Evolutionary conservation across 495 filamentous ascomycete genomes (phyloP).

Genomic region (Neurospora sp.): DNA sequence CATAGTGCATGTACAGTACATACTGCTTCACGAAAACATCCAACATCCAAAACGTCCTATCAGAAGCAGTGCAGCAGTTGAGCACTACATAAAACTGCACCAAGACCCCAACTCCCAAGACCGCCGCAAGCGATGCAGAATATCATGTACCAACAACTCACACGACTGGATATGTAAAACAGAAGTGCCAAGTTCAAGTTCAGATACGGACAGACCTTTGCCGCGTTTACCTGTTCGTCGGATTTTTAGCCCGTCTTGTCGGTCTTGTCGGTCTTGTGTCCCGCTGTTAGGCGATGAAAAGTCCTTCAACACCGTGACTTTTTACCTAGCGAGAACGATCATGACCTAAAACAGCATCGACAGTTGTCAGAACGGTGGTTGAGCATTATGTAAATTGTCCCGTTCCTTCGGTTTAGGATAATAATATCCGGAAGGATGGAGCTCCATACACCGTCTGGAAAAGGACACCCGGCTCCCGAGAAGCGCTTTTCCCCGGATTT

Average conservation of each 20-base stretch:
- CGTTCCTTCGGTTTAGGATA: not conserved
- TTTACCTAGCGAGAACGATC: not conserved
- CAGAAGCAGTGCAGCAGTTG: not conserved
- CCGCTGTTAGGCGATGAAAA: not conserved
- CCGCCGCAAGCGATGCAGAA: not conserved
- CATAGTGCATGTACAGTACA: not conserved
- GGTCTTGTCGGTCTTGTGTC: not conserved
- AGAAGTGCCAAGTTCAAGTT: not conserved
- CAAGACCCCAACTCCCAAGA: not conserved
- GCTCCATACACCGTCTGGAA: not conserved
- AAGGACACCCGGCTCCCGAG: not conserved
- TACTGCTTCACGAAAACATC: not conserved
- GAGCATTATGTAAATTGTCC: not conserved
- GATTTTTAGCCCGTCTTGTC: not conserved
- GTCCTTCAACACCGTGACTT: not conserved
- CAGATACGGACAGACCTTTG: not conserved
- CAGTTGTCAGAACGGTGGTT: not conserved
- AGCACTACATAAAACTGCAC: not conserved
- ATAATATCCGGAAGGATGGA: not conserved
- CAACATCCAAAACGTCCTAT: not conserved
- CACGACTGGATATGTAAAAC: not conserved
- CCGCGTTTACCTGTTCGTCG: not conserved
- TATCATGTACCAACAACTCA: not conserved
- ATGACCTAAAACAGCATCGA: not conserved
- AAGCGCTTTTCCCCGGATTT: not conserved